These are phyloP conservation scores for Penicillium sp. DNA, from an alignment of 2,329 filamentous ascomycete genomes.

Conservation along the genomic window DNA sequence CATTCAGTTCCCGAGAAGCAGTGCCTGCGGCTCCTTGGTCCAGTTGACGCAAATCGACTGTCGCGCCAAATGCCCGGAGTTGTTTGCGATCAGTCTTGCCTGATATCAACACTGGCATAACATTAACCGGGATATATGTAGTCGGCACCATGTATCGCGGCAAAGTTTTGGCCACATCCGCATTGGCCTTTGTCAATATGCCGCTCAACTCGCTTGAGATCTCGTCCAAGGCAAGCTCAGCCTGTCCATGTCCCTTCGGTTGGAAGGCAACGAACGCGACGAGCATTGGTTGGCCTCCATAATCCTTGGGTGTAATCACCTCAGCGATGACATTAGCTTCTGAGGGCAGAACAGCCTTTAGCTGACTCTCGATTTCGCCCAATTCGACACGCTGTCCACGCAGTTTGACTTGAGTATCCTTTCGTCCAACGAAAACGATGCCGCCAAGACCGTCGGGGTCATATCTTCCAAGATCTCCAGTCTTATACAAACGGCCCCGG, in stretches of 20 bases:
- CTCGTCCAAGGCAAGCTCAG: slow-evolving; percentile 14
- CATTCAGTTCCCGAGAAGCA: slow-evolving; percentile 27
- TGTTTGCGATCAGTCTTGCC: slow-evolving; percentile 46
- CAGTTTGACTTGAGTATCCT: slow-evolving; percentile 43
- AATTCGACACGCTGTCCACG: slow-evolving; percentile 45
- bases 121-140: slow-evolving; percentile 43
- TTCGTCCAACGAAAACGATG: slow-evolving; percentile 39
- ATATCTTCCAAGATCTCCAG: slow-evolving; percentile 40
- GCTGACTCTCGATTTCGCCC: slow-evolving; percentile 41
- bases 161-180: slow-evolving; percentile 26
- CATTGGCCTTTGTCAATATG: slow-evolving; percentile 21
- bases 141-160: slow-evolving; percentile 39
- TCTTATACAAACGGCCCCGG: slow-evolving; percentile 39
- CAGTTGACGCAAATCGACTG: slow-evolving; percentile 32
- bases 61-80: slow-evolving; percentile 34
- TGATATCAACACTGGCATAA: slow-evolving; percentile 44
- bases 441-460: slow-evolving; percentile 38
- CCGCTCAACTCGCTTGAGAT: slow-evolving; percentile 17
- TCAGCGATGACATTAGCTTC: slow-evolving; percentile 47
- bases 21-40: slow-evolving; percentile 19
- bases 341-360: slow-evolving; percentile 28
- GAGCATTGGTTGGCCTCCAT: slow-evolving; percentile 28
- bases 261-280: slow-evolving; percentile 32
- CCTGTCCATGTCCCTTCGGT: slow-evolving; percentile 20
- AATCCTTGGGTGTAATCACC: slow-evolving; percentile 42